Evolutionary conservation across 1,284 basidiomycete genomes (phyloP), one percentile per base, ranked within the genome.

Genomic region (Apiotrichum porosum): DNA sequence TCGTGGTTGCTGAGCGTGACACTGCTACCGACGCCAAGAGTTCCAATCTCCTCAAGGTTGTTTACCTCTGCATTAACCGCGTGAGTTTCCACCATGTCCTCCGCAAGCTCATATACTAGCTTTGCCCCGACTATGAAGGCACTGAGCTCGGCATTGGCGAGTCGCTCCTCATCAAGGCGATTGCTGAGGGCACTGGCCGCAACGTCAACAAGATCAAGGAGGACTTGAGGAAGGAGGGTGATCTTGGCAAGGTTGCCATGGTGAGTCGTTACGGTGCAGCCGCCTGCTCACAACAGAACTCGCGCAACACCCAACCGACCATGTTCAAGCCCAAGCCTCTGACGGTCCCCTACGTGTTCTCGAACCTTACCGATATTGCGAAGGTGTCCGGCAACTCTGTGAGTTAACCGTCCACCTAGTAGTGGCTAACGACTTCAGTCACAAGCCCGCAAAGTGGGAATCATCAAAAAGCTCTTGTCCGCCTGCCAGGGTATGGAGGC

Each of bases 71-170:
- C 68, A 97, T 98, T 71, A 99, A 99, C 67, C 78, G 93, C 52
- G 91, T 94, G 67, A 41, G 82, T 74, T 2, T 5, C n/a, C 10
- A 15, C 37, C 49, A 14, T 44, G 45, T n/a, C n/a, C n/a, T n/a
- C n/a, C n/a, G n/a, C n/a, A n/a, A n/a, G n/a, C n/a, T n/a, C n/a
- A n/a, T n/a, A n/a, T 18, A 4, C 18, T 42, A 95, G 86, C 73
- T 98, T 38, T 86, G 90, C 61, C 94, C 95, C 10, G 95, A 98
- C 72, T 98, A 98, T 71, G 79, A 91, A 57, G 94, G 95, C 4
- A 79, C 97, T 37, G 95, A 99, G 69, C 80, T 99, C 0, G 95
- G 95, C 26, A 94, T 98, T 51, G 95, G 95, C 24, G 95, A 99
- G 71, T 88, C 86, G 54, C 74, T 98, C 18, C 79, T 99, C 28